Percentiles rank a stretch among this genome's conserved stretches.
These are phyloP conservation scores for Pythium dissimile DNA, from an alignment of 352 stramenopile species.

Conservation along the genomic window DNA sequence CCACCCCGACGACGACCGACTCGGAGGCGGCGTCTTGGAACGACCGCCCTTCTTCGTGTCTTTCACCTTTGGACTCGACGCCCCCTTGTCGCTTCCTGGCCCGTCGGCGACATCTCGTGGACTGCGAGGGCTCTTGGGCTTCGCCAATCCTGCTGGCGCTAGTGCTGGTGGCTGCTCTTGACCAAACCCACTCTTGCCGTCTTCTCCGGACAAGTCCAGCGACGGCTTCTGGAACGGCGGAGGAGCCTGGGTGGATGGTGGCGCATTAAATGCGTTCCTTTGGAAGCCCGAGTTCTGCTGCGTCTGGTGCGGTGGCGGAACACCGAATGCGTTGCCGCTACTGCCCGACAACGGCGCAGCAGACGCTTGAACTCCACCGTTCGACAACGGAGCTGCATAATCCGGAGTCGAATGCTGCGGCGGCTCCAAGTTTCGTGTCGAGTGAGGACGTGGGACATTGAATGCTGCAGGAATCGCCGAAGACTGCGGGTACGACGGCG, in stretches of 20 bases:
- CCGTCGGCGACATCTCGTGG: slow-evolving; percentile 24
- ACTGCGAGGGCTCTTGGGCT: slow-evolving; percentile 22
- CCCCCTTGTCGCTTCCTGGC: slow-evolving; percentile 72
- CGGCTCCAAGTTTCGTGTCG: slow-evolving; percentile 11
- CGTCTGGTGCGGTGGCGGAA: background rate
- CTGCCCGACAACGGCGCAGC: background rate
- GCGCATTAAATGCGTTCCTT: background rate
- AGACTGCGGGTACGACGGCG: too few relatives aligned
- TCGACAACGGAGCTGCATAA: slow-evolving; percentile 11
- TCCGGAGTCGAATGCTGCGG: slow-evolving; percentile 8
- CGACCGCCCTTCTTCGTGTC: slow-evolving; percentile 52
- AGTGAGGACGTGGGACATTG: slow-evolving; percentile 11
- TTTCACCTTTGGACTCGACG: slow-evolving; percentile 62
- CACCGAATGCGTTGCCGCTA: slow-evolving; percentile 1
- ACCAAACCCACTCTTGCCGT: slow-evolving; percentile 25
- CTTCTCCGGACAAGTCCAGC: slow-evolving; percentile 42
- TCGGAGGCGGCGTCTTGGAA: slow-evolving; percentile 81
- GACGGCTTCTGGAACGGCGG: slow-evolving; percentile 36
- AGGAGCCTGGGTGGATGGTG: slow-evolving; percentile 3
- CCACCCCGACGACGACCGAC: slow-evolving; percentile 56
- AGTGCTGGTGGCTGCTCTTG: background rate
- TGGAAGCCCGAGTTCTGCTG: slow-evolving; percentile 3
- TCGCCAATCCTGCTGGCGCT: background rate
- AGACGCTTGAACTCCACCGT: slow-evolving; percentile 1
- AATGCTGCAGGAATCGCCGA: slow-evolving; percentile 15